Conservation (phyloP, 495 filamentous ascomycete genomes). For the Daldinia childiae region DNA sequence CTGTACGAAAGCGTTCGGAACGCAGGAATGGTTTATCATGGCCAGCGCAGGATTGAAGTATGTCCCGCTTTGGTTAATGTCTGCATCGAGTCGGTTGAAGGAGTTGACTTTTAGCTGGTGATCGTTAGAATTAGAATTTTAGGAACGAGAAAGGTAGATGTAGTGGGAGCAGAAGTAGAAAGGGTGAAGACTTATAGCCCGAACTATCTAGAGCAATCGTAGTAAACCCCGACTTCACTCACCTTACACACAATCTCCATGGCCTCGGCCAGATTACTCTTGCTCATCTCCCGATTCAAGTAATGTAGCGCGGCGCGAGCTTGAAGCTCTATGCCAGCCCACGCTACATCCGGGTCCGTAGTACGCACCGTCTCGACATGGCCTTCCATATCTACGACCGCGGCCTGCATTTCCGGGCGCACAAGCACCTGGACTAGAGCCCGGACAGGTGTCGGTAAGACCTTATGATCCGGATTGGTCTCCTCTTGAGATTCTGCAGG, state of each 20-base stretch:
- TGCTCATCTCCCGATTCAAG: slow-evolving; percentile 40
- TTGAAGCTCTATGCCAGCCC: slow-evolving; percentile 56
- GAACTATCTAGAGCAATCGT: background rate
- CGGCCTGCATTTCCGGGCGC: slow-evolving; percentile 43
- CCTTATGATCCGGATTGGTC: background rate
- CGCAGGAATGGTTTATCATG: slow-evolving; percentile 64
- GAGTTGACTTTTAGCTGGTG: slow-evolving; percentile 58
- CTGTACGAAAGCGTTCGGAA: slow-evolving; percentile 60
- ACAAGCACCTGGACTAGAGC: slow-evolving; percentile 58
- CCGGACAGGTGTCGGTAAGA: slow-evolving; percentile 58
- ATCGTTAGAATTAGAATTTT: background rate
- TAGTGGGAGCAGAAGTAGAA: no score
- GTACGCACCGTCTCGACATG: slow-evolving; percentile 47
- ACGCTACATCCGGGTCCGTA: background rate
- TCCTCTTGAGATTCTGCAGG: background rate
- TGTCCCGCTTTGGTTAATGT: slow-evolving; percentile 51
- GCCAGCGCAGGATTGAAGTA: slow-evolving; percentile 57
- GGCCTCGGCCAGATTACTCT: slow-evolving; percentile 46
- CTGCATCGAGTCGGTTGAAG: slow-evolving; percentile 54
- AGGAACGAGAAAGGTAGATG: background rate
- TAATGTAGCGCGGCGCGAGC: slow-evolving; percentile 55
- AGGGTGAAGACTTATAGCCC: no score
- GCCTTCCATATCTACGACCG: slow-evolving; percentile 46
- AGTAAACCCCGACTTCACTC: background rate
- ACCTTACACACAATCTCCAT: slow-evolving; percentile 56